Base-by-base conservation (phyloP, 1,139 yeast species). In the Lodderomyces orthopsilosis region DNA sequence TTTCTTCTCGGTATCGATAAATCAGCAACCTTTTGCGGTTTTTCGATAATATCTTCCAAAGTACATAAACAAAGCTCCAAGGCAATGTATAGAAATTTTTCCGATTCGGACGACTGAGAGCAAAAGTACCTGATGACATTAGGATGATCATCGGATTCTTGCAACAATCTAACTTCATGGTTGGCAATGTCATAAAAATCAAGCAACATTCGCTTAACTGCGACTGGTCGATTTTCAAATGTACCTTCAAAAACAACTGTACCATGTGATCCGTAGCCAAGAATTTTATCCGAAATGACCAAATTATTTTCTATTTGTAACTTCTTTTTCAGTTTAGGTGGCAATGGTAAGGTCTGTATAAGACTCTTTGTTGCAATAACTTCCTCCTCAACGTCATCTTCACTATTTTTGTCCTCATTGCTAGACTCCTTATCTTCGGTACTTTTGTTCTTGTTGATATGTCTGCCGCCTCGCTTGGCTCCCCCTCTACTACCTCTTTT, bases 231-330 rank as follows among this genome's bases (percentile, higher is more conserved):
- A 53, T 82, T 85, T 56, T 91, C 97, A 65, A 91, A 93, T 3
- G 81, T 77, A 1, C 98, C 98, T 58, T 85, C 81, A 60, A 82
- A 89, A 1, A 93, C 98, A 22, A 91, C 90, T 0, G 98, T 93
- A 24, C 98, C 98, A 57, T 93, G 96, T 1, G 97, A 89, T 1
- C 99, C 99, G 59, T 88, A 89, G 1, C 99, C 98, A 40, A 93
- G 66, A 19, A 90, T 76, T 37, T 77, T 80, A 51, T 86, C 86
- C 0, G 94, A 80, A 2, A 91, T 79, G 0, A 75, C 66, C 47
- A 89, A 64, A 42, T 81, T 82, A 44, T 77, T 81, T 46, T 71
- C 76, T 38, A 70, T 67, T 47, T 70, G 75, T 15, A 71, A 61
- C 48, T 63, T 68, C 53, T 64, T 69, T 30, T 54, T 44, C 10